Conservation (phyloP, 257 asterid genomes). For the Solanum clarkiae region DNA sequence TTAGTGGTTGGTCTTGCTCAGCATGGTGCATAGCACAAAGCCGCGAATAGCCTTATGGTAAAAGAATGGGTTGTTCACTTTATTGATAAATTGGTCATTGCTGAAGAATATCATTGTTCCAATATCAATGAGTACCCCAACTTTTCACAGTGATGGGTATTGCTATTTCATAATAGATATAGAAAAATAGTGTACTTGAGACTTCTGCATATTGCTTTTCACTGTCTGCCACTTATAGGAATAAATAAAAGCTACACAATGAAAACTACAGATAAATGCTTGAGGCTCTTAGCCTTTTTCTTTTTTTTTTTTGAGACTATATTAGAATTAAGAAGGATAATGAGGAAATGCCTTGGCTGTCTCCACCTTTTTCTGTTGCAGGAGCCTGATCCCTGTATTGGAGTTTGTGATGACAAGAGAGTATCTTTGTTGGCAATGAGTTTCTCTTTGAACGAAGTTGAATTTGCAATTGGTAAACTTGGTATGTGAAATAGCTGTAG, state of each 20-base stretch:
- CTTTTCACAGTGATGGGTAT: background rate
- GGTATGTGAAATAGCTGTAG: constrained; percentile 42
- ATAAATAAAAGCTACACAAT: background rate
- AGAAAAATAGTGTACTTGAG: background rate
- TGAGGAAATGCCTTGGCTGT: background rate
- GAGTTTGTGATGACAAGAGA: constrained; percentile 38
- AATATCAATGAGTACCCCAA: background rate
- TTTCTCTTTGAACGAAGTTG: constrained; percentile 63
- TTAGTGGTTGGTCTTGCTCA: background rate
- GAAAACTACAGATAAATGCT: background rate
- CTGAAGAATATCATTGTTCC: background rate
- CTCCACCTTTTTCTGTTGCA: constrained; percentile 19
- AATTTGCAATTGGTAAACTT: constrained; percentile 64
- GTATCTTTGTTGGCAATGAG: constrained; percentile 61
- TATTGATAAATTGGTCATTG: background rate
- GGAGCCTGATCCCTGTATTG: constrained; percentile 48
- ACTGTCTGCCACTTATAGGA: background rate
- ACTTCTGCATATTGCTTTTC: background rate
- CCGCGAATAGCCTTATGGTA: background rate
- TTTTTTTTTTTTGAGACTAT: background rate
- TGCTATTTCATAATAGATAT: background rate
- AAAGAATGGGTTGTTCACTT: background rate
- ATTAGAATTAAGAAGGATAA: background rate
- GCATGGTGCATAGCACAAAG: background rate
- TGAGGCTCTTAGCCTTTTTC: background rate